Conservation (phyloP, 768 basidiomycete genomes). For the Leccinum ochraceum region DNA sequence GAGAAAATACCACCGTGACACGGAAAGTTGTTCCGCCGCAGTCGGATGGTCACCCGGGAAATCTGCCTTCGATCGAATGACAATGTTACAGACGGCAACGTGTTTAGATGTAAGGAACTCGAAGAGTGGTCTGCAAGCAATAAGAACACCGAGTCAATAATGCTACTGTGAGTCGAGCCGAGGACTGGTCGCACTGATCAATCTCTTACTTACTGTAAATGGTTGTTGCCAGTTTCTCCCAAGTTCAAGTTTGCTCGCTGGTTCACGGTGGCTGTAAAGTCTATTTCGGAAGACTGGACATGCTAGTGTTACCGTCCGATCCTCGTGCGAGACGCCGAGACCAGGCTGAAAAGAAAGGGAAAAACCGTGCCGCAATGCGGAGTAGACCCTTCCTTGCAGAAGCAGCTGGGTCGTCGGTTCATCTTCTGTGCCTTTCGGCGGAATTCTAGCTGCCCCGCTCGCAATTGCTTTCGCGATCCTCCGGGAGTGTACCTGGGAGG, state of each 20-base stretch:
- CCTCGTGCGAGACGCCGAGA: slow-evolving; percentile 3
- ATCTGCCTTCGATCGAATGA: background rate
- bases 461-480: background rate
- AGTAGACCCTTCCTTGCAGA: background rate
- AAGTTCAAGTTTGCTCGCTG: background rate
- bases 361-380: background rate
- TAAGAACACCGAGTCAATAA: background rate
- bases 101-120: background rate
- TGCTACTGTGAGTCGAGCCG: background rate
- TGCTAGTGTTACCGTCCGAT: background rate
- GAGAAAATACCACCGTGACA: background rate
- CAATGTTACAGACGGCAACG: background rate
- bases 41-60: background rate
- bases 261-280: background rate
- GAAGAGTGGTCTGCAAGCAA: background rate
- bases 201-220: background rate
- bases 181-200: background rate
- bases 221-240: background rate
- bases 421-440: slow-evolving; percentile 3
- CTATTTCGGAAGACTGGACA: background rate
- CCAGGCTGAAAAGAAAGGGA: background rate
- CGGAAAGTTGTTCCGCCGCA: slow-evolving; percentile 7
- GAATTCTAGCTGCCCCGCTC: slow-evolving; percentile 1
- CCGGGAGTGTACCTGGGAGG: slow-evolving; percentile 1
- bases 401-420: background rate